These are phyloP conservation scores for Amauroascus verrucosus DNA, from an alignment of 2,329 filamentous ascomycete genomes.

Conservation along the genomic window DNA sequence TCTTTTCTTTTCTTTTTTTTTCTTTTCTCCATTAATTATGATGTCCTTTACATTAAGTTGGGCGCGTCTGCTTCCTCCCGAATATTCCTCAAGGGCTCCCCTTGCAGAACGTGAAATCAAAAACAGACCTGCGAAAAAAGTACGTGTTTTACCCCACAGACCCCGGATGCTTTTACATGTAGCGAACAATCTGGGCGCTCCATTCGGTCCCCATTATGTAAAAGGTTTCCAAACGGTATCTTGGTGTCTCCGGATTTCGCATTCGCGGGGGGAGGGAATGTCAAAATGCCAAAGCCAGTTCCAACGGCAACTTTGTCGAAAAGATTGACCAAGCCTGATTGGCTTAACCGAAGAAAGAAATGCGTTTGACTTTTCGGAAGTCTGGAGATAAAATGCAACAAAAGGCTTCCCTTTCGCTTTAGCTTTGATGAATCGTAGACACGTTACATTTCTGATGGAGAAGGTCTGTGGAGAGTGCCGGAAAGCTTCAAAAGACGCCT, in stretches of 20 bases:
- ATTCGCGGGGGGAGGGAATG: neutral
- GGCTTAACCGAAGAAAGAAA: neutral
- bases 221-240: too few relatives aligned
- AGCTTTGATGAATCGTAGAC: neutral
- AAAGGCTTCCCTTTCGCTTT: neutral
- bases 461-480: neutral
- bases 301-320: neutral
- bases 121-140: too few relatives aligned
- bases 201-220: neutral
- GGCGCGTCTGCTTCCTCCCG: too few relatives aligned
- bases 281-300: neutral
- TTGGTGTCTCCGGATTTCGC: neutral
- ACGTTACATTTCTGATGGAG: neutral
- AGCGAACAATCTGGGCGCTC: neutral
- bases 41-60: too few relatives aligned
- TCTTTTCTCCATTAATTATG: too few relatives aligned
- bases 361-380: neutral
- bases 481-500: neutral
- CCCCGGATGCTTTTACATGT: neutral
- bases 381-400: neutral
- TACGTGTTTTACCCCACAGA: neutral
- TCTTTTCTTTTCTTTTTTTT: too few relatives aligned
- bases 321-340: neutral
- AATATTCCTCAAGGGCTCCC: too few relatives aligned
- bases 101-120: too few relatives aligned